Evolutionary conservation across 1,284 basidiomycete genomes (phyloP).

Genomic region (Phellopilus nigrolimitatus): DNA sequence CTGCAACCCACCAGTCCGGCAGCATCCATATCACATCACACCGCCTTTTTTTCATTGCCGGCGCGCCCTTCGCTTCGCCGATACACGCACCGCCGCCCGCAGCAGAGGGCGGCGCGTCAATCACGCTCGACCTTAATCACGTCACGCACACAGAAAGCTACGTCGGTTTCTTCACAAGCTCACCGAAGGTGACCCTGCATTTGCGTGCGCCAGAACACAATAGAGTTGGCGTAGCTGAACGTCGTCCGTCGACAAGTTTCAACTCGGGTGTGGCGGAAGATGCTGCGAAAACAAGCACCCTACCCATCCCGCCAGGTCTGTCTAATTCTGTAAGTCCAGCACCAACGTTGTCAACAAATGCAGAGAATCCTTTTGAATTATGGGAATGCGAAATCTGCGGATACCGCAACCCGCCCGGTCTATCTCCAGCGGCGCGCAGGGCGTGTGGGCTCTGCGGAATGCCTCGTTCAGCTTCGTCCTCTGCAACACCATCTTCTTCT

Average conservation of each 20-base stretch:
- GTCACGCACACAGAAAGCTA: conserved; percentile 86
- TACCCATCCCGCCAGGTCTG: conserved; percentile 14
- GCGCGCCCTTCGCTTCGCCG: conserved; percentile 45
- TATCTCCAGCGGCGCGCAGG: conserved; percentile 53
- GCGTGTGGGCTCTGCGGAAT: conserved; percentile 76
- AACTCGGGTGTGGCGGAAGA: conserved; percentile 24
- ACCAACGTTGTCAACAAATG: background rate
- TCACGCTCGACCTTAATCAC: conserved; percentile 59
- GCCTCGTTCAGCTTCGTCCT: conserved; percentile 40
- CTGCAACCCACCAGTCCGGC: conserved; percentile 67
- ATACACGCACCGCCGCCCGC: conserved; percentile 1
- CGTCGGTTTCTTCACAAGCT: conserved; percentile 87
- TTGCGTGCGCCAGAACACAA: conserved; percentile 35
- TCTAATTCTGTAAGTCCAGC: background rate
- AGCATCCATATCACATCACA: conserved; percentile 78
- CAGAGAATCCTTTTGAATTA: conserved; percentile 38
- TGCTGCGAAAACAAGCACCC: conserved; percentile 13
- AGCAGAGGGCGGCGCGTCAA: conserved; percentile 12
- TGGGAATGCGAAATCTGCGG: conserved; percentile 90
- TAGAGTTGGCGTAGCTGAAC: too few relatives aligned
- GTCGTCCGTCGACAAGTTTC: background rate
- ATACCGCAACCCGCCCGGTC: conserved; percentile 70
- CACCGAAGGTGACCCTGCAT: conserved; percentile 83
- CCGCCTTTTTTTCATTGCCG: conserved; percentile 79
- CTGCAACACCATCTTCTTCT: conserved; percentile 24